These are phyloP conservation scores for Talaromyces sp. DNA, from an alignment of 2,329 filamentous ascomycete genomes.

Conservation along the genomic window DNA sequence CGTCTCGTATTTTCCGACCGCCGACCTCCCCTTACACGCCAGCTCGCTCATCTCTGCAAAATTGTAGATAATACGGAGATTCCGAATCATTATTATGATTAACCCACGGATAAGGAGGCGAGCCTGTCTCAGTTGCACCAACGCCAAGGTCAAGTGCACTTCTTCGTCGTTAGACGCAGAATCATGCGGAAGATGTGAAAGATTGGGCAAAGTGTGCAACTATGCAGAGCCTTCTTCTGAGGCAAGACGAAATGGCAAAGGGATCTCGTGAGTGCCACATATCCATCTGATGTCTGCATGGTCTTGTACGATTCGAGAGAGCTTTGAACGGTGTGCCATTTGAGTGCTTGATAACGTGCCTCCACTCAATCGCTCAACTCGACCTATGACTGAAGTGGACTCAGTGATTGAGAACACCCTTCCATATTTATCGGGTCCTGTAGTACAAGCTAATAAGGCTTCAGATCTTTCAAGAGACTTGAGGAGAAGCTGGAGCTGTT, in stretches of 20 bases:
- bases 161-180: neutral
- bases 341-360: neutral
- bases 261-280: neutral
- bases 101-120: neutral
- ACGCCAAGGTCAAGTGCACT: conserved; percentile 1
- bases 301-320: no score
- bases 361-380: neutral
- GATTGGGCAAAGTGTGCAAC: neutral
- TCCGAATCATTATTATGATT: neutral
- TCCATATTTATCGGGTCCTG: neutral
- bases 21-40: neutral
- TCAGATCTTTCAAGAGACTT: neutral
- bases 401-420: neutral
- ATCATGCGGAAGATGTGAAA: conserved; percentile 1
- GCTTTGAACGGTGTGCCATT: neutral
- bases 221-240: neutral
- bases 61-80: neutral
- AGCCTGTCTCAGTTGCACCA: neutral
- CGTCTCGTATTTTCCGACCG: neutral
- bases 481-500: neutral
- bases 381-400: neutral
- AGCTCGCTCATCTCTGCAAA: neutral
- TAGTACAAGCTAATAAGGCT: neutral
- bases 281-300: neutral
- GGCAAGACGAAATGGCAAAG: neutral